A percentile compares a stretch with the other conserved stretches of the same genome.
Conservation (phyloP, 768 basidiomycete species). For the Candolleomyces eurysporus region DNA sequence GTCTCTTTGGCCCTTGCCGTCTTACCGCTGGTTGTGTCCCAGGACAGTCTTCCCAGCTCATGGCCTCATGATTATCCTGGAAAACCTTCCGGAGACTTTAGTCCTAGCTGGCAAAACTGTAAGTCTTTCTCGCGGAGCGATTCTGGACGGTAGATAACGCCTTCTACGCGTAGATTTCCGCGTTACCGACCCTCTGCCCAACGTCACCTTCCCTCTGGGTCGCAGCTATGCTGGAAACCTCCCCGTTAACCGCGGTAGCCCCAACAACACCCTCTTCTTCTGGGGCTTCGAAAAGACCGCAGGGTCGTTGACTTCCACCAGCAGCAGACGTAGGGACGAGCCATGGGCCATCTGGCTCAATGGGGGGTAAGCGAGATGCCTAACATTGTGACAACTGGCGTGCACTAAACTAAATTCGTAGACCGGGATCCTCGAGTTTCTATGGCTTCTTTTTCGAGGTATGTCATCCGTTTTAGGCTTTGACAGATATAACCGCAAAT, state of each 20-base stretch:
- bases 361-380: constrained; percentile 50
- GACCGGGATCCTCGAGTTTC: constrained; percentile 72
- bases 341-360: constrained; percentile 79
- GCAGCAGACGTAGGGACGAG: constrained; percentile 29
- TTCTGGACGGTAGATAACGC: background rate
- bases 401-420: constrained; percentile 12
- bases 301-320: constrained; percentile 51
- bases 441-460: constrained; percentile 65
- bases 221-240: constrained; percentile 67
- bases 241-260: constrained; percentile 53
- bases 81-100: constrained; percentile 45
- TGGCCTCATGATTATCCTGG: constrained; percentile 50
- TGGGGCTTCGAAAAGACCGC: constrained; percentile 55
- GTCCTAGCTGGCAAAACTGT: constrained; percentile 65
- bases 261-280: constrained; percentile 67
- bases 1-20: constrained; percentile 11
- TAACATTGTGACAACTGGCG: background rate
- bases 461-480: constrained; percentile 12
- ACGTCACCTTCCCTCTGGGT: constrained; percentile 52
- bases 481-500: background rate
- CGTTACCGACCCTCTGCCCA: constrained; percentile 55
- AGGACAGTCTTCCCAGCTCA: constrained; percentile 35
- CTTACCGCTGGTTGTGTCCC: constrained; percentile 19
- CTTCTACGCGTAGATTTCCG: constrained; percentile 46
- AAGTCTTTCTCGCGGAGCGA: constrained; percentile 17